Evolutionary conservation across 768 basidiomycete genomes (phyloP).

Genomic region (Lentinula boryana): DNA sequence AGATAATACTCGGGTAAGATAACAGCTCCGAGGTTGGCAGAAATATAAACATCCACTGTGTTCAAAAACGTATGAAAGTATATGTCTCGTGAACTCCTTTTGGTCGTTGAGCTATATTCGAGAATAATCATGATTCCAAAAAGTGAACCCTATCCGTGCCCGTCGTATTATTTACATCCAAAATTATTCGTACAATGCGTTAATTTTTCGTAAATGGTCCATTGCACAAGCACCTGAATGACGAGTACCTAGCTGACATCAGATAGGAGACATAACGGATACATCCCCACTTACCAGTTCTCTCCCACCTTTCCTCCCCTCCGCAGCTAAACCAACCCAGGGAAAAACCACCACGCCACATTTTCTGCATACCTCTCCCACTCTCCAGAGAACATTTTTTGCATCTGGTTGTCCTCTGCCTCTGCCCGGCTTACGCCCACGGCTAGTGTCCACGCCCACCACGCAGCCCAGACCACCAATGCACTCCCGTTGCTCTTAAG

Average conservation of each 20-base stretch:
- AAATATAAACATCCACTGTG: background rate
- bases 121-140: background rate
- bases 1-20: background rate
- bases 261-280: background rate
- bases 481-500: conserved; percentile 17
- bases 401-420: conserved; percentile 43
- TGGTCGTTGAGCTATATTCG: background rate
- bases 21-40: background rate
- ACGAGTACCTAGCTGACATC: background rate
- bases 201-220: background rate
- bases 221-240: background rate
- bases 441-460: conserved; percentile 38
- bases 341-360: conserved; percentile 42
- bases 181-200: background rate
- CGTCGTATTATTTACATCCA: background rate
- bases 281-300: background rate
- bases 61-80: background rate
- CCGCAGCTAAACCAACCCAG: conserved; percentile 23
- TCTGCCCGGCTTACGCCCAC: conserved; percentile 37
- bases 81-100: background rate
- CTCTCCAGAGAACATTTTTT: conserved; percentile 32
- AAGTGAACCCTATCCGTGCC: background rate
- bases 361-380: conserved; percentile 39
- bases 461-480: conserved; percentile 21
- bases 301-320: background rate